These are phyloP conservation scores for Diospyros lotus DNA, from an alignment of 148 eudicot species.

Conservation along the genomic window DNA sequence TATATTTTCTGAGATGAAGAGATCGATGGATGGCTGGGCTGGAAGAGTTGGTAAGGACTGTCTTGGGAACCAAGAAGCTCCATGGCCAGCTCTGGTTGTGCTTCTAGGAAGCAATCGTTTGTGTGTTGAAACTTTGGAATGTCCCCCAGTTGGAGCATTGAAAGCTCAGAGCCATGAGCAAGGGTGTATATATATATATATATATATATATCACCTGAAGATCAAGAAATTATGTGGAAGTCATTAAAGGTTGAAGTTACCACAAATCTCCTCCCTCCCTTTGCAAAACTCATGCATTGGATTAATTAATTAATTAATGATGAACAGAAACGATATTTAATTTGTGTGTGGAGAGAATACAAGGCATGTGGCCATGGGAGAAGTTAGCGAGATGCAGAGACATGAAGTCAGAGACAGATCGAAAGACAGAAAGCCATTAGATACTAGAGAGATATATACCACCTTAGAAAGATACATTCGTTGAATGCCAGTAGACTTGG, in stretches of 20 bases:
- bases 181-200: too few species aligned
- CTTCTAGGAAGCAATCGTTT: not conserved
- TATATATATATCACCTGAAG: too few species aligned
- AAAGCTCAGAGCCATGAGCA: constrained; percentile 32
- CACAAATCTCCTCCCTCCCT: too few species aligned
- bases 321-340: not conserved
- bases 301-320: too few species aligned
- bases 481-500: constrained; percentile 7
- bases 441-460: not conserved
- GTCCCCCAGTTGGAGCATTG: constrained; percentile 21
- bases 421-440: not conserved
- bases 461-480: too few species aligned
- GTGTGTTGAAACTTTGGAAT: not conserved
- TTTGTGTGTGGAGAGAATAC: not conserved
- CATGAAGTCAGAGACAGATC: not conserved
- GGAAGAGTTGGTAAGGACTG: not conserved
- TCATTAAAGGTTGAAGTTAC: too few species aligned
- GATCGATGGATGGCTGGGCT: not conserved
- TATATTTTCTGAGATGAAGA: not conserved
- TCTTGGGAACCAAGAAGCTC: constrained; percentile 19
- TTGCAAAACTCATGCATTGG: too few species aligned
- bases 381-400: not conserved
- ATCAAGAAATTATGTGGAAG: not conserved
- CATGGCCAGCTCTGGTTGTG: constrained; percentile 15
- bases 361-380: not conserved